Evolutionary conservation across 2,329 filamentous ascomycete species (phyloP).

Genomic region (Stagonosporopsis rhizophila): DNA sequence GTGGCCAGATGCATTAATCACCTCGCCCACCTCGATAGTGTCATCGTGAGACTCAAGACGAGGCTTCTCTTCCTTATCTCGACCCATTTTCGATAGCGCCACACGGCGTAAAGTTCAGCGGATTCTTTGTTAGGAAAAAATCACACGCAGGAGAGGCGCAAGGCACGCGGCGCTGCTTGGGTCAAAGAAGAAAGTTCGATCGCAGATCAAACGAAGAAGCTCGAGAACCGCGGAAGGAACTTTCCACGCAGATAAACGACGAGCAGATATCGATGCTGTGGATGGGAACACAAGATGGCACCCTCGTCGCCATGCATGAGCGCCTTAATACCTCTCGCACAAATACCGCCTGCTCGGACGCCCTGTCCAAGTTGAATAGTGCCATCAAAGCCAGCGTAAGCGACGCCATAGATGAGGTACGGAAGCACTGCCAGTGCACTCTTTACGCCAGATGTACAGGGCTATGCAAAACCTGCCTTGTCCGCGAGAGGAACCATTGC

Average conservation of each 20-base stretch:
- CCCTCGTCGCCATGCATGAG: slow-evolving; percentile 11
- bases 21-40: slow-evolving; percentile 37
- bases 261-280: slow-evolving; percentile 2
- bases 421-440: slow-evolving; percentile 3
- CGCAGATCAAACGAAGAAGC: slow-evolving; percentile 15
- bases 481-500: slow-evolving; percentile 1
- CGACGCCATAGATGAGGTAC: slow-evolving; percentile 19
- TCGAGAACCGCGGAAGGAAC: neutral
- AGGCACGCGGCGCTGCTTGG: neutral
- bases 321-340: slow-evolving; percentile 11
- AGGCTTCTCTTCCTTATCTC: slow-evolving; percentile 22
- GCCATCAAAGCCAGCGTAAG: slow-evolving; percentile 20
- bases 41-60: slow-evolving; percentile 29
- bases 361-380: neutral
- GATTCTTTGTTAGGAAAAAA: neutral
- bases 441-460: slow-evolving; percentile 3
- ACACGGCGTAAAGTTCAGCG: neutral
- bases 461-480: neutral
- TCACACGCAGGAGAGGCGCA: neutral
- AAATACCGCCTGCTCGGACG: slow-evolving; percentile 8
- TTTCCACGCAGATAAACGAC: slow-evolving; percentile 3
- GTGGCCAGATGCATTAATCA: slow-evolving; percentile 60
- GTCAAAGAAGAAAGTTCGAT: slow-evolving; percentile 1
- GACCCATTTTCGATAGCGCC: neutral
- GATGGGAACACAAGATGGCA: neutral